A percentile compares a stretch with the other conserved stretches of the same genome.
phyloP scores from a whole-genome alignment of 768 basidiomycete species.

The Hortiboletus campestris region DNA sequence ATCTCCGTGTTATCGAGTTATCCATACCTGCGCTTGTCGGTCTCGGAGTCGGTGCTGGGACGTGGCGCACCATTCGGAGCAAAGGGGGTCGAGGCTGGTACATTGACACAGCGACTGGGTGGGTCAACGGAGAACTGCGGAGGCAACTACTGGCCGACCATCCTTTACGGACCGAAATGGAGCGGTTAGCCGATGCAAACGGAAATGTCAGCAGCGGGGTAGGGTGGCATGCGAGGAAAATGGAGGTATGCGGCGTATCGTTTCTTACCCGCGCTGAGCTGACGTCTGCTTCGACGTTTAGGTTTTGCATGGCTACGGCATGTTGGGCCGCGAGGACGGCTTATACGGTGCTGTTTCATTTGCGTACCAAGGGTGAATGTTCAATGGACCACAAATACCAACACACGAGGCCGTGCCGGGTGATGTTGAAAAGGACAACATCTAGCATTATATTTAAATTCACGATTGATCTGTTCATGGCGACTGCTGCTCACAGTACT shows the following conservation, averaged over 20 bases:
- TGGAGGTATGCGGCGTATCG: conserved; percentile 71
- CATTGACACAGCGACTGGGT: conserved; percentile 83
- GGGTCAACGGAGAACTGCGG: conserved; percentile 57
- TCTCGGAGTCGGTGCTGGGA: conserved; percentile 74
- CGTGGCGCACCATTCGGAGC: conserved; percentile 88
- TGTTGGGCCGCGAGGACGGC: conserved; percentile 91
- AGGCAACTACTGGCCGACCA: conserved; percentile 61
- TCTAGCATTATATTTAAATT: not conserved
- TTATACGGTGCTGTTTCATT: conserved; percentile 93
- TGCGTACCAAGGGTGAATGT: conserved; percentile 85
- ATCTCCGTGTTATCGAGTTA: conserved; percentile 85
- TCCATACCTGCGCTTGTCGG: conserved; percentile 66
- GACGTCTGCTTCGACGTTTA: conserved; percentile 25
- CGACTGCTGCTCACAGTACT: not conserved
- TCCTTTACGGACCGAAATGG: conserved; percentile 68
- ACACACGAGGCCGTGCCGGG: not conserved
- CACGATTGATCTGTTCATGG: not conserved
- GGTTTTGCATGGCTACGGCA: conserved; percentile 85
- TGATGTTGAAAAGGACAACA: not conserved
- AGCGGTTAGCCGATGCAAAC: conserved; percentile 71
- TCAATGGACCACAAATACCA: not conserved
- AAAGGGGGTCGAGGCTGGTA: conserved; percentile 97
- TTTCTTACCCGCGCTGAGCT: not conserved
- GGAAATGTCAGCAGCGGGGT: conserved; percentile 89
- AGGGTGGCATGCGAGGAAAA: conserved; percentile 95